These are phyloP conservation scores for Allomyces macrogynus DNA, from an alignment of 192 early-diverging fungal species.

Conservation along the genomic window DNA sequence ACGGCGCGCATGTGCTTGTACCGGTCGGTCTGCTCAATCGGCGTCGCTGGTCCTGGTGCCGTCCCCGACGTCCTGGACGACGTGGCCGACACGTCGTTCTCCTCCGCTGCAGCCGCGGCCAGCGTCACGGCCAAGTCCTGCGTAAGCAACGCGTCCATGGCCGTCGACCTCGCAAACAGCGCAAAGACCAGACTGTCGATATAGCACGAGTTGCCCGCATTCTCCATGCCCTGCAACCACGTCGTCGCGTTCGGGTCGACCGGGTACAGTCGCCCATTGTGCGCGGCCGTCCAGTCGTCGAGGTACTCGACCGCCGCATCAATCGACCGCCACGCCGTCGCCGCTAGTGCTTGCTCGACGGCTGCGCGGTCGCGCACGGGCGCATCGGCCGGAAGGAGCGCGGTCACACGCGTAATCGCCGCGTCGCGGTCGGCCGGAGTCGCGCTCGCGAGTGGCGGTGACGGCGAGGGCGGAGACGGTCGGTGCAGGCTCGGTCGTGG, in stretches of 20 bases:
- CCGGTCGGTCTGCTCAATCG: not conserved
- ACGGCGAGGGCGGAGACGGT: no score
- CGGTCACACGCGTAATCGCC: no score
- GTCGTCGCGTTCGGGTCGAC: not conserved
- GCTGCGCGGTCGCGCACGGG: no score
- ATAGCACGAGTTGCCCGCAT: not conserved
- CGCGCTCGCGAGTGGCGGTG: no score
- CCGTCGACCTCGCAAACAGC: not conserved
- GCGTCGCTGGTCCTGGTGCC: not conserved
- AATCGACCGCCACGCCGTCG: not conserved
- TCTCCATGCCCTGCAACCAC: not conserved
- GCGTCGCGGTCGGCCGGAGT: no score
- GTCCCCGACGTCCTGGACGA: no score
- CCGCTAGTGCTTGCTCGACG: not conserved
- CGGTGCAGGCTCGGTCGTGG: no score
- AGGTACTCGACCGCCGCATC: not conserved
- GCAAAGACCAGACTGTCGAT: not conserved
- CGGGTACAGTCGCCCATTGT: not conserved
- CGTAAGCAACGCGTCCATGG: not conserved
- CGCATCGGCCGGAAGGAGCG: no score
- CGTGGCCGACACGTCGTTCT: not conserved
- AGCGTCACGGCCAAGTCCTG: not conserved
- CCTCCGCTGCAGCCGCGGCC: no score
- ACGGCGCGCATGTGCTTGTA: not conserved
- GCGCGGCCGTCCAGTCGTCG: not conserved